Conservation (phyloP, 805 yeast genomes). For the Saturnispora saitoi region DNA sequence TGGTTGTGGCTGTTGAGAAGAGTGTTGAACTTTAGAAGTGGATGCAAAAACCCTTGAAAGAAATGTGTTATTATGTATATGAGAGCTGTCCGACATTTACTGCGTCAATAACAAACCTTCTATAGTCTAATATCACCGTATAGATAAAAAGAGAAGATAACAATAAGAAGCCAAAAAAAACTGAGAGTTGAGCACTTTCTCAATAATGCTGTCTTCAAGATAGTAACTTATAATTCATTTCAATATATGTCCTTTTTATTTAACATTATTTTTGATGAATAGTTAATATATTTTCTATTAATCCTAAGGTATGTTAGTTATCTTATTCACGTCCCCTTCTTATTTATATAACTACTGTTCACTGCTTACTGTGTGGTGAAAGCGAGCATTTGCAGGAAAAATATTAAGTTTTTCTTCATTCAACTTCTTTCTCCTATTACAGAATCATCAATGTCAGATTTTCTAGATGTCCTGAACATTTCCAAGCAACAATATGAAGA, state of each 20-base stretch:
- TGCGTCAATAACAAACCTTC: background rate
- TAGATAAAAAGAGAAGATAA: background rate
- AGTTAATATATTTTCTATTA: background rate
- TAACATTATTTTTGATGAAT: too few relatives aligned
- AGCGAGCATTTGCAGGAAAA: background rate
- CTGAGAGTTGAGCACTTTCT: background rate
- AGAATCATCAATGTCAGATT: slow-evolving; percentile 37
- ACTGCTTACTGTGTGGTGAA: too few relatives aligned
- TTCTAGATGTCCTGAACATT: slow-evolving; percentile 69
- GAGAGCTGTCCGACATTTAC: slow-evolving; percentile 6
- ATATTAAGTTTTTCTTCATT: background rate
- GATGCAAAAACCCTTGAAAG: slow-evolving; percentile 56
- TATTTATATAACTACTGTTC: too few relatives aligned
- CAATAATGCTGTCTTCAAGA: too few relatives aligned
- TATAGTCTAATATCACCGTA: background rate
- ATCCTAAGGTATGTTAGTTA: too few relatives aligned
- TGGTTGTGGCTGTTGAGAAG: slow-evolving; percentile 19
- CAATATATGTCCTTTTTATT: too few relatives aligned
- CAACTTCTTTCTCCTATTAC: background rate
- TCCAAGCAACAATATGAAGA: slow-evolving; percentile 33
- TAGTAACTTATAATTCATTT: too few relatives aligned
- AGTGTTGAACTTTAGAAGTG: slow-evolving; percentile 20
- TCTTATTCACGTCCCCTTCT: too few relatives aligned
- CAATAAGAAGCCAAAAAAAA: background rate
- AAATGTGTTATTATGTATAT: slow-evolving; percentile 39